Evolutionary conservation across 768 basidiomycete species (phyloP).

Genomic region (Dentipellis fragilis): DNA sequence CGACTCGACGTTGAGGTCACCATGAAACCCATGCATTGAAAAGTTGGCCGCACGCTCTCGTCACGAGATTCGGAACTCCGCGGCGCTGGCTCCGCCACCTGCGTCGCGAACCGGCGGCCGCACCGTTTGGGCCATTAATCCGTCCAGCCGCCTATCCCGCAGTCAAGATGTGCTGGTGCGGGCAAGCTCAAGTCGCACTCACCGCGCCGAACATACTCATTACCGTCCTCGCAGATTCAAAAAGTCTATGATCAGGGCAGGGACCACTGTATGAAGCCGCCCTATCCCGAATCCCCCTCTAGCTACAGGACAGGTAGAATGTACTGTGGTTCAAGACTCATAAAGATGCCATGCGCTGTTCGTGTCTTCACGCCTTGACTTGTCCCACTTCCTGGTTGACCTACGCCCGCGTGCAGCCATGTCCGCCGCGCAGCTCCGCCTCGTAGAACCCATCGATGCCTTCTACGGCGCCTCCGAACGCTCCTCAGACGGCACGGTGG

Average conservation of each 20-base stretch:
- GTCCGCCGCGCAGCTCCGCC: slow-evolving; percentile 84
- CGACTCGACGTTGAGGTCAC: no score
- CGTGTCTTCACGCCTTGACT: slow-evolving; percentile 16
- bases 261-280: slow-evolving; percentile 72
- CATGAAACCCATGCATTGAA: no score
- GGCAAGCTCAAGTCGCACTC: no score
- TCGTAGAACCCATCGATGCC: slow-evolving; percentile 87
- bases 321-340: slow-evolving; percentile 95
- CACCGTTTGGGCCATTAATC: no score
- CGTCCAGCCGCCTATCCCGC: no score
- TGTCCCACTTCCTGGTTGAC: neutral
- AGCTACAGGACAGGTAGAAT: slow-evolving; percentile 96
- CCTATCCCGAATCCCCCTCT: slow-evolving; percentile 60
- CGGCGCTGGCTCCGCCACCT: no score
- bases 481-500: slow-evolving; percentile 88
- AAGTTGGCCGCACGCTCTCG: no score
- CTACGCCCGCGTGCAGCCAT: slow-evolving; percentile 47
- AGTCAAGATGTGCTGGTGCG: no score
- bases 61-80: no score
- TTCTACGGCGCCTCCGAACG: slow-evolving; percentile 87
- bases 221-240: slow-evolving; percentile 88
- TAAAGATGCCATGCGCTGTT: slow-evolving; percentile 89
- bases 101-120: no score
- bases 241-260: slow-evolving; percentile 85
- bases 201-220: no score